These are phyloP conservation scores for Aciculoconidium aculeatum DNA, from an alignment of 805 yeast species.

Conservation along the genomic window DNA sequence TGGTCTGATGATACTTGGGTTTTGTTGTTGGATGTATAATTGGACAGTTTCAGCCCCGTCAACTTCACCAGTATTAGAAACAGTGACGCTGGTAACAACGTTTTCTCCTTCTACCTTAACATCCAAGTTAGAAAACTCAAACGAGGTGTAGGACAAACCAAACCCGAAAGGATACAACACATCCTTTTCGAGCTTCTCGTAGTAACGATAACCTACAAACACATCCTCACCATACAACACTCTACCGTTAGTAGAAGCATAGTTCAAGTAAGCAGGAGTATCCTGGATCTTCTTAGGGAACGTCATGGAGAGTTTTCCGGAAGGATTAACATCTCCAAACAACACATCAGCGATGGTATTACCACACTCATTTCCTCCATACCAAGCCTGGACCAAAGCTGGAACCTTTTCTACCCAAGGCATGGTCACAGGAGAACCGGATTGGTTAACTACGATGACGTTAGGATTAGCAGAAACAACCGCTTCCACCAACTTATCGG, in stretches of 20 bases:
- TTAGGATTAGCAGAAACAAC: slow-evolving; percentile 44
- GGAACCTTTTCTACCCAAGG: slow-evolving; percentile 44
- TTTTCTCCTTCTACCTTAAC: slow-evolving; percentile 21
- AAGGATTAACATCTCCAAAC: slow-evolving; percentile 56
- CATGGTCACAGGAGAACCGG: slow-evolving; percentile 57
- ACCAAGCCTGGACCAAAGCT: slow-evolving; percentile 48
- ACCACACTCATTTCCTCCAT: slow-evolving; percentile 54
- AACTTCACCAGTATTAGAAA: slow-evolving; percentile 42
- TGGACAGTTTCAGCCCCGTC: slow-evolving; percentile 55
- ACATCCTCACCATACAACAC: slow-evolving; percentile 62
- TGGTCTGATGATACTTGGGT: slow-evolving; percentile 44
- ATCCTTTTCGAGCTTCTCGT: slow-evolving; percentile 44
- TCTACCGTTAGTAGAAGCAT: slow-evolving; percentile 45
- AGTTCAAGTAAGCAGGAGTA: slow-evolving; percentile 52
- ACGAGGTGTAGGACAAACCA: slow-evolving; percentile 57
- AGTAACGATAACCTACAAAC: slow-evolving; percentile 57
- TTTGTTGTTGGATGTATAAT: slow-evolving; percentile 39
- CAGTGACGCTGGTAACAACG: slow-evolving; percentile 29
- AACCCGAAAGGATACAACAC: slow-evolving; percentile 57
- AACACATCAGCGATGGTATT: slow-evolving; percentile 55
- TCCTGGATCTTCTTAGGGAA: slow-evolving; percentile 49
- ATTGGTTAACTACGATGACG: slow-evolving; percentile 49
- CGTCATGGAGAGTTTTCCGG: slow-evolving; percentile 52
- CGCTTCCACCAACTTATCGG: slow-evolving; percentile 40
- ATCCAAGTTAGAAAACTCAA: slow-evolving; percentile 34